Evolutionary conservation across 2,329 filamentous ascomycete genomes (phyloP).

Genomic region (Ophiocordyceps robertsii): DNA sequence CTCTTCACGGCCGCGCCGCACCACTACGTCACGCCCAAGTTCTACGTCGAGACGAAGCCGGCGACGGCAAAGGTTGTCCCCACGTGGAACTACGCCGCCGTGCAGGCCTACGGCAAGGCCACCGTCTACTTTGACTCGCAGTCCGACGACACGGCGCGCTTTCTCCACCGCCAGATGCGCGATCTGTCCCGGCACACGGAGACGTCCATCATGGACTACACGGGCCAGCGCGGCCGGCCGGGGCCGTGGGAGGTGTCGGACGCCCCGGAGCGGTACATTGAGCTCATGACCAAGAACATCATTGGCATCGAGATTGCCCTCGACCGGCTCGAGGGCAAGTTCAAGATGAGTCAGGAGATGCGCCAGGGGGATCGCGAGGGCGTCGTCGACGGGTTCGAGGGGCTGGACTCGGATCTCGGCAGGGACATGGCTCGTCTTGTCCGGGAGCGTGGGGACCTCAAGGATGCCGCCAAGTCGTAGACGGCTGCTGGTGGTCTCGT

Average conservation of each 20-base stretch:
- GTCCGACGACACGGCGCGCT: constrained; percentile 27
- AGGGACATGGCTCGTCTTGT: constrained; percentile 18
- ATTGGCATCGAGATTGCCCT: constrained; percentile 48
- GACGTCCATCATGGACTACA: constrained; percentile 41
- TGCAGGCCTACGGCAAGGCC: constrained; percentile 47
- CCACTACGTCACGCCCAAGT: constrained; percentile 56
- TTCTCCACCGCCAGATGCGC: constrained; percentile 35
- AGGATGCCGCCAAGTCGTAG: constrained; percentile 4
- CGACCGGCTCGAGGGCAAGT: constrained; percentile 43
- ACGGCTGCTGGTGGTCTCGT: neutral
- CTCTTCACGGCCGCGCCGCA: constrained; percentile 46
- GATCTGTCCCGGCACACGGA: constrained; percentile 40
- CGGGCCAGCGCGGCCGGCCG: constrained; percentile 12
- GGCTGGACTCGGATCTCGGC: constrained; percentile 16
- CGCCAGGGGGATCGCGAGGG: constrained; percentile 37
- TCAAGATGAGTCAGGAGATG: constrained; percentile 55
- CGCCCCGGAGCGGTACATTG: constrained; percentile 41
- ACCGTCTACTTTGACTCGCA: constrained; percentile 38
- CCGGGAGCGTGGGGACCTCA: constrained; percentile 14
- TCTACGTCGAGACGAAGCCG: constrained; percentile 54
- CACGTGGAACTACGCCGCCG: constrained; percentile 58
- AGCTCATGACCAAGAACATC: constrained; percentile 40
- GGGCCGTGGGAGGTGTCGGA: constrained; percentile 42
- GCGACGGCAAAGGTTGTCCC: constrained; percentile 46
- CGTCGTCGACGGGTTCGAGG: constrained; percentile 41